Base-by-base conservation (phyloP, 352 stramenopile genomes). In the Pythium dissotocum region DNA sequence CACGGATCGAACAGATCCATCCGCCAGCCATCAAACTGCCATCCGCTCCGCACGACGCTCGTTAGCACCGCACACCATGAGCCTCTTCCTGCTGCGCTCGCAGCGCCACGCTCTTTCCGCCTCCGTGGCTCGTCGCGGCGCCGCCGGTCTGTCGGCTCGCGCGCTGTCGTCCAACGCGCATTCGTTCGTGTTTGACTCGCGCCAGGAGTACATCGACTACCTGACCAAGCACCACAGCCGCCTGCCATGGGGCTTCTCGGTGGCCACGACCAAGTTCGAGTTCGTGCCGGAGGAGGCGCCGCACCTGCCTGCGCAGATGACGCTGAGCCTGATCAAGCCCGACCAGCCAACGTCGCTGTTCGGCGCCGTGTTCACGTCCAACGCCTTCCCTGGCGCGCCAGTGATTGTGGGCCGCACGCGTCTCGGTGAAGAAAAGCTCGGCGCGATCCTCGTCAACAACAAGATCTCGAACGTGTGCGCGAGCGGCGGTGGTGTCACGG, bases 391-490 rank as follows among this genome's bases (percentile, higher is more conserved):
- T 0, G 94, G 94, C 7, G 90, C 90, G 38, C 94, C 94, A 0
- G 87, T 98, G 35, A 60, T 94, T 35, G 83, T 99, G 38, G 97
- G 97, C 33, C 89, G 95, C 65, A 80, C 92, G 68, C 91, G 95
- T 32, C 77, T 99, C n/a, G 67, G 80, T 40, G 88, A 97, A 33
- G 73, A 89, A 38, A 93, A 86, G 49, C 78, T 99, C 49, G 93
- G 97, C 71, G 97, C 93, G 12, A 91, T 99, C 72, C 85, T 99
- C 32, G 91, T 99, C 48, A 99, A 99, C 79, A 99, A 99, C 81
- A 99, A 99, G 82, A 98, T 99, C 64, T 99, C 97, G 32, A 99
- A 99, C 75, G 97, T 99, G 18, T 99, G 97, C 64, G 94, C 97
- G 24, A 96, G 89, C 64, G 87, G 89, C n/a, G 93, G 95, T 40